Base-by-base conservation (phyloP, 202 grass and related monocot species). In the Brachypodium distachyon region DNA sequence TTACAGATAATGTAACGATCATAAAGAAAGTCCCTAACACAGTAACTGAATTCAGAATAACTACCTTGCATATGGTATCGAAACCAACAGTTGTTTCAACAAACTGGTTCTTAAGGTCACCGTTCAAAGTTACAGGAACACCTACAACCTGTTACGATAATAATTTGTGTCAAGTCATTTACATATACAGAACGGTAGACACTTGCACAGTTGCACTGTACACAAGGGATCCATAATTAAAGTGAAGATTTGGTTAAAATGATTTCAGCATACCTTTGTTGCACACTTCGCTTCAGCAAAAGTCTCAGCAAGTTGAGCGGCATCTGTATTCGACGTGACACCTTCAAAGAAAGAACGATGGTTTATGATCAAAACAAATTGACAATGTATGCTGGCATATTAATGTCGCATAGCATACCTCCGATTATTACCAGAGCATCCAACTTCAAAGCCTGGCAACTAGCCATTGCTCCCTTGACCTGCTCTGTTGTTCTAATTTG, bases 81-180 rank as follows among this genome's bases (percentile, higher is more conserved):
- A 95, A 98, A 61, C 95, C 95, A 81, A 98, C 95, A 72, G 93
- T 98, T 52, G 77, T 80, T 85, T 98, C 95, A 70, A 98, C 95
- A 90, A 95, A 98, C 41, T 98, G 95, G 83, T 92, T 98, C 85
- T 95, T 98, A 82, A 98, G 89, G 74, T 98, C 95, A 22, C 95
- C 95, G 49, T 98, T 98, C 70, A 98, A 92, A 41, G 95, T 98
- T 79, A 98, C 95, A 92, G 95, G 95, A 77, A 98, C 91, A 85
- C 95, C 95, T 47, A 98, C 85, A 57, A 98, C 89, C 95, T 98
- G 80, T 74, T 74, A n/a, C 0, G 38, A 50, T 40, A 79, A 77
- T 49, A 67, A 9, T 48, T 49, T 44, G 26, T 51, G 42, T 59
- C 42, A 63, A 25, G 37, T 57, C 58, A 65, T 72, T 55, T 3